Base-by-base conservation (phyloP, 73 alveolate species). In the Paramecium pentaurelia region DNA sequence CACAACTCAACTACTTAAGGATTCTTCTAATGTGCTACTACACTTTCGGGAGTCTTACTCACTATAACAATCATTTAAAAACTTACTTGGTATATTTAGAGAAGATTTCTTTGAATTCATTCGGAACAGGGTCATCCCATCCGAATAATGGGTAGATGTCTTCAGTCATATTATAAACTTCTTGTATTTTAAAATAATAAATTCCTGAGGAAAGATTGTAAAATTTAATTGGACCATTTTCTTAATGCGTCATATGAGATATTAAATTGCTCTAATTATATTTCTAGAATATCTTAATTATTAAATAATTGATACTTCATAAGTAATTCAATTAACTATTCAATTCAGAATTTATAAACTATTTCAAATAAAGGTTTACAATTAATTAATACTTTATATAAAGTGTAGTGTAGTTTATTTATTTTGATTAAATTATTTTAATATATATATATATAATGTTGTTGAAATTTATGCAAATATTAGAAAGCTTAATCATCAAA, bases 41-140 rank as follows among this genome's bases (percentile, higher is more conserved):
- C 37, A 47, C 91, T 80, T 80, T 45, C 91, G 47, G 16, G 91
- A 80, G 58, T 80, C 32, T 54, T 9, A 54, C 32, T 54, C 70
- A 54, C 70, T 54, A 49, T 14, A 54, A 54, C 12, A n/a, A 64
- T 27, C 22, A 64, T 28, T 64, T 11, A 60, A 49, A 49, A 9
- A 12, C 47, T 64, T 34, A 64, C 84, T 64, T 64, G 42, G 84
- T 12, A 25, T 51, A 54, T 16, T 54, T 54, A 6, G 75, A 27
- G 58, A 80, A 80, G 14, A 80, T 42, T 30, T 45, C 44, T 47
- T 80, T 80, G 30, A 80, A 80, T 12, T 80, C 91, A 27, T 40
- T 80, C 16, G 91, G 91, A 49, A 80, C 91, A 80, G 87, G 87
- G 20, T 40, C 87, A 16, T 73, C 47, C 37, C 37, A 73, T 73